Base-by-base conservation (phyloP, 140 eudicot species). In the Bidens hawaiensis region DNA sequence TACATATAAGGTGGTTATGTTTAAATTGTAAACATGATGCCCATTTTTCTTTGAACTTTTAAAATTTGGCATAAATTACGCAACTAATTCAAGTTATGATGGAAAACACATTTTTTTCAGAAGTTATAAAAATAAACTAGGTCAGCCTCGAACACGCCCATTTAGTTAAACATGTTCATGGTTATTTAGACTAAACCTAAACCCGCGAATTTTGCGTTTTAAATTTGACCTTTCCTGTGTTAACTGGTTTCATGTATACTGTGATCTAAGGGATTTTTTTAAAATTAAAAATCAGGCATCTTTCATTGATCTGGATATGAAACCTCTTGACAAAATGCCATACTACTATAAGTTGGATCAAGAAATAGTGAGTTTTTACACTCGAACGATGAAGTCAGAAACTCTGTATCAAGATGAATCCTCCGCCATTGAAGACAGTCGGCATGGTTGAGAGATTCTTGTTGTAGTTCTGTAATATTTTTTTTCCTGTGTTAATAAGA, bases 281-380 rank as follows among this genome's bases (percentile, higher is more conserved):
- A n/a, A n/a, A n/a, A 2, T 33, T 33, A 33, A 2, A 34, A 6
- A 2, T 45, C 72, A 90, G 97, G 97, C 79, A 59, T 87, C 83
- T 70, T 90, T 87, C 65, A 84, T 90, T 64, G 97, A 90, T 88
- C 76, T 90, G 79, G 97, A 87, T 63, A 78, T 80, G 81, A 90
- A 84, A 66, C 88, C 97, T 27, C 75, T 90, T 78, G 76, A 77
- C 78, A 90, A 76, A 71, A 84, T 90, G 91, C 83, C 76, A 24
- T 78, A 79, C 64, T 87, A 90, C 64, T 84, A 87, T 67, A 71
- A 90, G 64, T 60, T 90, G 62, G 97, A 90, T 67, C 88, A 82
- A 75, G 70, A 84, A 75, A 90, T 90, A 53, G 90, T 84, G 16
- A 67, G 69, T 60, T 31, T 59, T 62, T 90, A 83, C 77, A 60